These are phyloP conservation scores for Naematelia encephala DNA, from an alignment of 768 basidiomycete genomes.

Conservation along the genomic window DNA sequence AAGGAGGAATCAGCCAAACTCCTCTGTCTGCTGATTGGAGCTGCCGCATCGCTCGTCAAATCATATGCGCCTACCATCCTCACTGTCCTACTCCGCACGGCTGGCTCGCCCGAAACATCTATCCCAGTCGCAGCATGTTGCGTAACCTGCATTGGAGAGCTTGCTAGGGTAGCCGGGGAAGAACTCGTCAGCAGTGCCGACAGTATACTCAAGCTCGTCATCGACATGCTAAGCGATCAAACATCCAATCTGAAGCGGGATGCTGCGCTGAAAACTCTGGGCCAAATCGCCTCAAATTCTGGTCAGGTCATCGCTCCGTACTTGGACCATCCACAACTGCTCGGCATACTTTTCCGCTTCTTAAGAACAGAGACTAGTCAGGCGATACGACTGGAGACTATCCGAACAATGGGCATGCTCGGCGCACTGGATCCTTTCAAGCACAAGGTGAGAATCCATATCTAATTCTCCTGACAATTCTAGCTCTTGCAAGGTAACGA, in stretches of 20 bases:
- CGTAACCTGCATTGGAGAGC: slow-evolving; percentile 88
- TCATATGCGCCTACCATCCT: slow-evolving; percentile 93
- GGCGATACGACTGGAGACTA: slow-evolving; percentile 75
- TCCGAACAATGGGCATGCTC: slow-evolving; percentile 91
- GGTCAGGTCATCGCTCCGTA: slow-evolving; percentile 90
- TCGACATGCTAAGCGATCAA: slow-evolving; percentile 83
- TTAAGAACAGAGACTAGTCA: slow-evolving; percentile 68
- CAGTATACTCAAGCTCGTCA: slow-evolving; percentile 84
- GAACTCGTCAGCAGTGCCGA: slow-evolving; percentile 78
- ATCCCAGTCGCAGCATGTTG: slow-evolving; percentile 87
- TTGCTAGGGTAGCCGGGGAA: slow-evolving; percentile 88
- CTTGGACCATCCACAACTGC: slow-evolving; percentile 82
- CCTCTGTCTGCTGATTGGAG: slow-evolving; percentile 80
- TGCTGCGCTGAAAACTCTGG: slow-evolving; percentile 87
- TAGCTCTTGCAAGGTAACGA: slow-evolving; percentile 55
- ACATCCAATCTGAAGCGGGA: slow-evolving; percentile 77
- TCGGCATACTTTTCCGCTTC: slow-evolving; percentile 80
- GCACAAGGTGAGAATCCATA: slow-evolving; percentile 82
- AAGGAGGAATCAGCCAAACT: slow-evolving; percentile 87
- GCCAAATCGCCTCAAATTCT: slow-evolving; percentile 91
- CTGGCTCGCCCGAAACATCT: slow-evolving; percentile 69
- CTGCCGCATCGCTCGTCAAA: slow-evolving; percentile 89
- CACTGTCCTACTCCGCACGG: slow-evolving; percentile 80
- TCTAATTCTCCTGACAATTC: slow-evolving; percentile 1
- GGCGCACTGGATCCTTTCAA: slow-evolving; percentile 95